phyloP scores from a whole-genome alignment of 1,284 basidiomycete species.

The Prillingera fragicola region DNA sequence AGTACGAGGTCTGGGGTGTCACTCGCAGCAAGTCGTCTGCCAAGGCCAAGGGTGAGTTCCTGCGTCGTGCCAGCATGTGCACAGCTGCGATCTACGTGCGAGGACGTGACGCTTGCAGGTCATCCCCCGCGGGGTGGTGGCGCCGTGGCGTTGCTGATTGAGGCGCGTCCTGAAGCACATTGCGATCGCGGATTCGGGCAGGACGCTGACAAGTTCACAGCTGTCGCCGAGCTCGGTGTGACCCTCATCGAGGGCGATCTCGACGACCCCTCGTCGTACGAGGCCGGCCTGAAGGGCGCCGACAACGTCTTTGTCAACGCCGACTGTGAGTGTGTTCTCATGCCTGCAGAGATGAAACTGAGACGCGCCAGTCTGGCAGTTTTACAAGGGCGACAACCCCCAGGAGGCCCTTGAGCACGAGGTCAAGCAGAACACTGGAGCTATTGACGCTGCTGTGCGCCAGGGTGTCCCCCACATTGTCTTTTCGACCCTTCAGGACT shows the following conservation, averaged over 20 bases:
- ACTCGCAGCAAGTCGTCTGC: constrained; percentile 9
- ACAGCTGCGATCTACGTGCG: too few relatives aligned
- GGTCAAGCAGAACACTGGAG: constrained; percentile 11
- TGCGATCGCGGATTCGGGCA: not conserved
- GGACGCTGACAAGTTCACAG: constrained; percentile 11
- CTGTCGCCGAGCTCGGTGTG: constrained; percentile 14
- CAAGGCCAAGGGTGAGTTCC: constrained; percentile 15
- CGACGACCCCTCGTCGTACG: constrained; percentile 17
- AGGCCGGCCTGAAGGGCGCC: constrained; percentile 18
- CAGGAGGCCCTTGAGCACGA: constrained; percentile 14
- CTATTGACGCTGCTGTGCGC: constrained; percentile 8
- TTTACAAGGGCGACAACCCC: constrained; percentile 12
- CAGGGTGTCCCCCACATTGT: constrained; percentile 13
- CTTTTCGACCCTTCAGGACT: constrained; percentile 12
- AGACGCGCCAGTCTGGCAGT: constrained; percentile 12
- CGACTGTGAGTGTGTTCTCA: constrained; percentile 21
- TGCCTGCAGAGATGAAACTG: not conserved
- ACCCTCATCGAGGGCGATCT: constrained; percentile 22
- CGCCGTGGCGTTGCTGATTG: too few relatives aligned
- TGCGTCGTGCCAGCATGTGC: not conserved
- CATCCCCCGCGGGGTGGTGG: too few relatives aligned
- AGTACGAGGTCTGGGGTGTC: constrained; percentile 14
- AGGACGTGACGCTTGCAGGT: too few relatives aligned
- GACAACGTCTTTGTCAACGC: constrained; percentile 26
- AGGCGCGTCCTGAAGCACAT: too few relatives aligned